These are phyloP conservation scores for Cyberlindnera mycetangii DNA, from an alignment of 805 yeast species.

Conservation along the genomic window DNA sequence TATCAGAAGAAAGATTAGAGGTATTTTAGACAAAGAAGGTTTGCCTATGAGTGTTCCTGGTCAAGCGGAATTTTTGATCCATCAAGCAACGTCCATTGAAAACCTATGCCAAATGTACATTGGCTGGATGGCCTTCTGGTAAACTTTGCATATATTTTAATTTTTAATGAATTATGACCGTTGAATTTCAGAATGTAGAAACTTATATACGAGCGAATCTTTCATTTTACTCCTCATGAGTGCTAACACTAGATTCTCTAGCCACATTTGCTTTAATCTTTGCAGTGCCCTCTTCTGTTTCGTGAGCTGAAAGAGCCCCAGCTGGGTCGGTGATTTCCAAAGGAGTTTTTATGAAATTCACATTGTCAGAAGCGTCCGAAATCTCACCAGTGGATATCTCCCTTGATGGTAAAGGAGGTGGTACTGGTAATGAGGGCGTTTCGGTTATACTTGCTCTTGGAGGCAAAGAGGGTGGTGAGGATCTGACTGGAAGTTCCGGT, in stretches of 20 bases:
- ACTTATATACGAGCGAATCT: too few species aligned
- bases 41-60: constrained; percentile 88
- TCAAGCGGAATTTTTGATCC: constrained; percentile 85
- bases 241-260: too few species aligned
- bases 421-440: neutral
- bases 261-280: too few species aligned
- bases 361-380: neutral
- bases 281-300: too few species aligned
- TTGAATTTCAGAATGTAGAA: neutral
- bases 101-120: constrained; percentile 83
- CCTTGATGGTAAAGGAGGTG: constrained; percentile 17
- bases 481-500: constrained; percentile 16
- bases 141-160: constrained; percentile 2
- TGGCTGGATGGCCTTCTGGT: constrained; percentile 85
- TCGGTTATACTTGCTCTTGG: constrained; percentile 3
- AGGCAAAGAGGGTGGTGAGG: neutral
- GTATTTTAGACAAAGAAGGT: constrained; percentile 77
- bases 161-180: constrained; percentile 2
- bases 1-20: constrained; percentile 78
- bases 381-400: neutral
- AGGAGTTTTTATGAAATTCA: neutral
- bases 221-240: too few species aligned
- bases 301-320: neutral
- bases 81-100: constrained; percentile 71
- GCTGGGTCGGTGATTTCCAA: neutral